Evolutionary conservation across 1,284 basidiomycete genomes (phyloP).

Genomic region (Naganishia cerealis): DNA sequence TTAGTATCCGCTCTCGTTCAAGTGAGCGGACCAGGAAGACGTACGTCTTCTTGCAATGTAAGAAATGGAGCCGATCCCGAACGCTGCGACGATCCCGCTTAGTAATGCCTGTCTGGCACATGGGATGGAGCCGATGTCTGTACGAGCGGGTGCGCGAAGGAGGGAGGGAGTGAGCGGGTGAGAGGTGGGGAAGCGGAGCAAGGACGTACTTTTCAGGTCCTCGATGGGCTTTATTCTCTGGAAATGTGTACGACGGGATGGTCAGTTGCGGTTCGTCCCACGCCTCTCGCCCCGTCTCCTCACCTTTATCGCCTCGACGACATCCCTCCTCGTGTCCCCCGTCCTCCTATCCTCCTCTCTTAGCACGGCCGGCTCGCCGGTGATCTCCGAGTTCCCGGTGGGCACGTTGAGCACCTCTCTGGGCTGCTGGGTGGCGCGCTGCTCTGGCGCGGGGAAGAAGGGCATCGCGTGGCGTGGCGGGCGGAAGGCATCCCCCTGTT

Average conservation of each 20-base stretch:
- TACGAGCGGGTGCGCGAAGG: neutral
- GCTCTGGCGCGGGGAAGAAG: neutral
- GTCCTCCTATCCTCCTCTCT: constrained; percentile 35
- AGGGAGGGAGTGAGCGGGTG: neutral
- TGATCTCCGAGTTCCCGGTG: constrained; percentile 40
- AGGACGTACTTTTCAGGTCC: constrained; percentile 37
- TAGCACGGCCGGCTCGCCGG: constrained; percentile 32
- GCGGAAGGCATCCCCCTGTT: neutral
- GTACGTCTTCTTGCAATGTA: constrained; percentile 48
- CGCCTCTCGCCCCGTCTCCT: neutral
- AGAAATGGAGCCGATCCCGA: constrained; percentile 47
- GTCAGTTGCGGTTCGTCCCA: too few species aligned
- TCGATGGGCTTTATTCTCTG: constrained; percentile 34
- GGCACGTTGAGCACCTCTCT: constrained; percentile 40
- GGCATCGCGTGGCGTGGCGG: too few species aligned
- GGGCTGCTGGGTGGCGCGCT: neutral
- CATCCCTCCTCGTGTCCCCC: constrained; percentile 39
- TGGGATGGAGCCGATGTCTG: constrained; percentile 45
- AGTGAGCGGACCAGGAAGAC: constrained; percentile 29
- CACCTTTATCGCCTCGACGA: constrained; percentile 40
- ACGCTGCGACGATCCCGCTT: constrained; percentile 50
- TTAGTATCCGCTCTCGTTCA: neutral
- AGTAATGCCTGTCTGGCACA: constrained; percentile 50
- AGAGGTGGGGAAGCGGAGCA: neutral
- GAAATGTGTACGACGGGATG: too few species aligned